A percentile compares a stretch with the other conserved stretches of the same genome.
Evolutionary conservation across 768 basidiomycete species (phyloP).

Genomic region (Termitomyces sp.): DNA sequence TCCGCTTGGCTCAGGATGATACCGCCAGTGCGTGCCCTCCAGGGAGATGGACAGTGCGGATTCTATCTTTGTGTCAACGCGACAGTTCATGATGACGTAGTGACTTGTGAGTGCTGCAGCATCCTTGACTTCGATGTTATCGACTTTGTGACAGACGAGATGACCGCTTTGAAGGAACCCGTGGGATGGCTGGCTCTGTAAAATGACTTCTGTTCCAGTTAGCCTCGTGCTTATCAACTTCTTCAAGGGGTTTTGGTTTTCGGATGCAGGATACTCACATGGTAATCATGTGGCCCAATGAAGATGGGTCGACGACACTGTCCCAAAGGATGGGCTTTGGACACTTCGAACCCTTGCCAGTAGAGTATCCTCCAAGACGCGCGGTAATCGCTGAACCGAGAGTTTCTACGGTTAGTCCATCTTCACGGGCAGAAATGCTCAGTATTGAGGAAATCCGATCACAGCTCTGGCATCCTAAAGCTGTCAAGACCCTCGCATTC

Average conservation of each 20-base stretch:
- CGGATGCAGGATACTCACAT: slow-evolving; percentile 50
- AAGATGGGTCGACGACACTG: slow-evolving; percentile 51
- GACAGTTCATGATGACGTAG: slow-evolving; percentile 34
- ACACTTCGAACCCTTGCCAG: slow-evolving; percentile 44
- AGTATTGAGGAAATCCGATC: neutral
- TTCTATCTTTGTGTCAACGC: slow-evolving; percentile 45
- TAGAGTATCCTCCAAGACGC: slow-evolving; percentile 39
- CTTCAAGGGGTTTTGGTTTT: slow-evolving; percentile 44
- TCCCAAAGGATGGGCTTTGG: slow-evolving; percentile 53
- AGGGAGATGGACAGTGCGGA: slow-evolving; percentile 43
- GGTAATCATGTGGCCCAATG: slow-evolving; percentile 50
- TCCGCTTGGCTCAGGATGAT: slow-evolving; percentile 19
- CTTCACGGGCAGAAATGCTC: neutral
- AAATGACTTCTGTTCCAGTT: neutral
- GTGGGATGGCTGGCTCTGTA: slow-evolving; percentile 57
- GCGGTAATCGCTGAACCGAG: slow-evolving; percentile 37
- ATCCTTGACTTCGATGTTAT: neutral
- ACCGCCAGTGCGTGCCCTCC: slow-evolving; percentile 23
- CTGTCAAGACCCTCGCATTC: slow-evolving; percentile 38
- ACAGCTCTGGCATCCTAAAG: slow-evolving; percentile 26
- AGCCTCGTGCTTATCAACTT: slow-evolving; percentile 4
- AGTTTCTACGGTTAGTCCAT: slow-evolving; percentile 26
- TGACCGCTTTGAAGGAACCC: slow-evolving; percentile 35
- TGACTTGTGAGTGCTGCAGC: slow-evolving; percentile 39
- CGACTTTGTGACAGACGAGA: slow-evolving; percentile 32